phyloP scores from a whole-genome alignment of 495 filamentous ascomycete species.

The Chaetomium fimeti region DNA sequence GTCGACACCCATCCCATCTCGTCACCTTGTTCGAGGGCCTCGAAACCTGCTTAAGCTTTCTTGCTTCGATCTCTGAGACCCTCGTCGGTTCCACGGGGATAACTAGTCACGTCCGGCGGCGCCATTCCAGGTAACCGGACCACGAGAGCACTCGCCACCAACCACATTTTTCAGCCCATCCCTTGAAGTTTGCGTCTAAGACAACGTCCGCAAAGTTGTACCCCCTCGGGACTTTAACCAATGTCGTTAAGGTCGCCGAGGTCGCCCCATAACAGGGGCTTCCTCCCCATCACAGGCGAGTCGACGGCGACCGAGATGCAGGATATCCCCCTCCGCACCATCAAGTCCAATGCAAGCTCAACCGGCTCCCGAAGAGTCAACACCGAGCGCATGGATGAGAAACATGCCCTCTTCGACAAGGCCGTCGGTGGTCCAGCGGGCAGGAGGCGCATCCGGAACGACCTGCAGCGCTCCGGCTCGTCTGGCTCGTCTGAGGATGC shows the following conservation, averaged over 20 bases:
- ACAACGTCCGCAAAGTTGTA: neutral
- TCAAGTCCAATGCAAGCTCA: slow-evolving; percentile 50
- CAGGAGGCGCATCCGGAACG: slow-evolving; percentile 54
- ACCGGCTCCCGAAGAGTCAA: slow-evolving; percentile 50
- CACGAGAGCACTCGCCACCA: neutral
- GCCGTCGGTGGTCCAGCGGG: slow-evolving; percentile 42
- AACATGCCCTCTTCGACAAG: slow-evolving; percentile 52
- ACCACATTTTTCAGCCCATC: neutral
- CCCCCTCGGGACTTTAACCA: neutral
- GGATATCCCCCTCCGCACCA: slow-evolving; percentile 53
- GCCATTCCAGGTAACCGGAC: neutral
- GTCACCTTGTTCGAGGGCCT: neutral
- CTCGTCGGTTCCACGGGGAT: neutral
- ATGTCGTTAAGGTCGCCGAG: slow-evolving; percentile 35
- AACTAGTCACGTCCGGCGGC: neutral
- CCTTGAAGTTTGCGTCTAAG: neutral
- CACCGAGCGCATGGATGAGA: slow-evolving; percentile 34
- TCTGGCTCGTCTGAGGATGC: slow-evolving; percentile 56
- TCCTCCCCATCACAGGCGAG: slow-evolving; percentile 33
- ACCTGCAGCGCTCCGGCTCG: slow-evolving; percentile 50
- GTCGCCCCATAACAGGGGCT: slow-evolving; percentile 34
- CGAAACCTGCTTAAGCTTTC: slow-evolving; percentile 1
- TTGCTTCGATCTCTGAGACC: neutral
- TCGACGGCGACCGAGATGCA: slow-evolving; percentile 37
- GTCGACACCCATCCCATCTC: neutral